Evolutionary conservation across 2,329 filamentous ascomycete genomes (phyloP).

Genomic region (Paecilomyces variotii): DNA sequence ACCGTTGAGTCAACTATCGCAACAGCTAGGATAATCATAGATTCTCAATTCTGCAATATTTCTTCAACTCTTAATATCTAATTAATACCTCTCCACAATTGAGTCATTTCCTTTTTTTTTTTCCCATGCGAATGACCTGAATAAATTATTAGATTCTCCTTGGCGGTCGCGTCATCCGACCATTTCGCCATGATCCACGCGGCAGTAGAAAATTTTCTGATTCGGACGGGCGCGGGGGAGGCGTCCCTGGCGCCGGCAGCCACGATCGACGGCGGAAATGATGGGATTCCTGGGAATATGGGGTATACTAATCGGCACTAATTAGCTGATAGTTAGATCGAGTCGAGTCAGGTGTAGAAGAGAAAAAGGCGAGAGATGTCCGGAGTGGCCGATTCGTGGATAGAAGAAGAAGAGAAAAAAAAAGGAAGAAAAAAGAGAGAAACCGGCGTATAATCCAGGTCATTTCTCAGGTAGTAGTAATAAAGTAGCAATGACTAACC

Average conservation of each 20-base stretch:
- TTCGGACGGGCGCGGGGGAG: neutral
- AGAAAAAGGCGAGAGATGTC: neutral
- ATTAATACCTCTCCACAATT: neutral
- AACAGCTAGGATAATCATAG: neutral
- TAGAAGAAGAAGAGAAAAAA: neutral
- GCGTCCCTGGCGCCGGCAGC: neutral
- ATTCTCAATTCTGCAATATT: neutral
- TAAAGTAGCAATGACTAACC: neutral
- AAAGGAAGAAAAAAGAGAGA: no score
- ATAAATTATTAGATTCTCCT: neutral
- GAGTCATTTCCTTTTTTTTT: neutral
- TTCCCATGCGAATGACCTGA: neutral
- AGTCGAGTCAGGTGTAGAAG: neutral
- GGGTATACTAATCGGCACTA: neutral
- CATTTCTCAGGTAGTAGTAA: neutral
- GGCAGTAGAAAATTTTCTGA: neutral
- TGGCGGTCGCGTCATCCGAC: neutral
- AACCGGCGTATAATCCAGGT: no score
- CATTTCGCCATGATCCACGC: neutral
- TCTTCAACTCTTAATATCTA: neutral
- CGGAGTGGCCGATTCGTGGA: neutral
- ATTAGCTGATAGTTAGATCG: neutral
- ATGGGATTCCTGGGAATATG: neutral
- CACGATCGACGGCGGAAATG: constrained; percentile 1
- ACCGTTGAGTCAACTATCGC: no score